A percentile compares a stretch with the other conserved stretches of the same genome.
Conservation (phyloP, 495 filamentous ascomycete species). For the Sphaerosporella brunnea region DNA sequence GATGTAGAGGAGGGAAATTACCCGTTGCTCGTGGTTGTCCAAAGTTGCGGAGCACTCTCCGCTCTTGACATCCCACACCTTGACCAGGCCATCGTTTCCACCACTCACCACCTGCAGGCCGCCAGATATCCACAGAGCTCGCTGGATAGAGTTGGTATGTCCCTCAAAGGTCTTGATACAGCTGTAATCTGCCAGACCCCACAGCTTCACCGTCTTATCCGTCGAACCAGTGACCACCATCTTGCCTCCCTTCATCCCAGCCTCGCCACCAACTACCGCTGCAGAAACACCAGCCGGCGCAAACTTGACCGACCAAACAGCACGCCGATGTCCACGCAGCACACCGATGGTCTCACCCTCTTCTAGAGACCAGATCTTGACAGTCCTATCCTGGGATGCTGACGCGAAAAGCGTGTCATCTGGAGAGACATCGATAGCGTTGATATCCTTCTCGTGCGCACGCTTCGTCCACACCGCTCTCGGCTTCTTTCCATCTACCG, state of each 20-base stretch:
- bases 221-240: slow-evolving; percentile 74
- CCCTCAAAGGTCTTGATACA: slow-evolving; percentile 90
- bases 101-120: slow-evolving; percentile 60
- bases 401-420: slow-evolving; percentile 64
- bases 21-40: slow-evolving; percentile 89
- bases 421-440: slow-evolving; percentile 66
- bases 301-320: slow-evolving; percentile 89
- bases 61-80: slow-evolving; percentile 67
- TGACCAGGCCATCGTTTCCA: slow-evolving; percentile 89
- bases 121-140: slow-evolving; percentile 66
- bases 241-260: slow-evolving; percentile 48
- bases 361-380: slow-evolving; percentile 86
- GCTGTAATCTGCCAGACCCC: slow-evolving; percentile 82
- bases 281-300: slow-evolving; percentile 54
- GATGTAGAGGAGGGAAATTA: slow-evolving; percentile 59
- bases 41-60: slow-evolving; percentile 77
- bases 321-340: slow-evolving; percentile 75
- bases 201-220: slow-evolving; percentile 90
- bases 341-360: slow-evolving; percentile 78
- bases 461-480: slow-evolving; percentile 65
- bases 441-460: slow-evolving; percentile 98
- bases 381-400: slow-evolving; percentile 85
- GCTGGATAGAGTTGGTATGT: slow-evolving; percentile 85
- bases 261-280: slow-evolving; percentile 48
- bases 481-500: slow-evolving; percentile 30